Evolutionary conservation across 495 filamentous ascomycete species (phyloP), one percentile per base, ranked within the genome.

Genomic region (Choiromyces venosus): DNA sequence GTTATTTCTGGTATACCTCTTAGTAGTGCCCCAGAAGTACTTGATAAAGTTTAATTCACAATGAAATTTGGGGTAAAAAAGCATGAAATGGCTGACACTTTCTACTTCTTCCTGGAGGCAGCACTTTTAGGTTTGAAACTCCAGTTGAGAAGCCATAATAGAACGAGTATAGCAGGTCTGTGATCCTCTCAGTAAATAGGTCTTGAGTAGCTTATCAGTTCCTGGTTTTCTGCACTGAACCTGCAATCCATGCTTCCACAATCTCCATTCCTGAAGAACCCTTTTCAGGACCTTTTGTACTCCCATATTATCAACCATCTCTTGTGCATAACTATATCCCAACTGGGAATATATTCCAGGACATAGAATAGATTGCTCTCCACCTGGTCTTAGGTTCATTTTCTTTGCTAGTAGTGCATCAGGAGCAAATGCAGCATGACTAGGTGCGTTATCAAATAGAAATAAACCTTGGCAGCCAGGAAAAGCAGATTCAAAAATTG

Each of bases 11-110:
- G 52, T 40, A 35, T 71, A 71, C 21, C 5, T 19, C 44, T 71
- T 71, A 2, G 36, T 37, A 35, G 46, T 29, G 29, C 33, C 14
- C 69, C 35, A 71, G 19, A n/a, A 71, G 19, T 35, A 16, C 14
- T 71, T 37, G 38, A 71, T 71, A 35, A 64, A 71, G 18, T 71
- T 71, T 18, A 71, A 65, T 37, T 71, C 52, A 19, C 69, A 65
- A 65, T 71, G 69, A 33, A 71, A 71, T 25, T 71, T 71, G 0
- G 69, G 69, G 25, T 71, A 71, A 65, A 71, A 65, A 2, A 70
- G 29, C 3, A 19, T n/a, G n/a, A n/a, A n/a, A n/a, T n/a, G n/a
- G n/a, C n/a, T n/a, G n/a, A n/a, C n/a, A n/a, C n/a, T n/a, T n/a
- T n/a, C n/a, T n/a, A n/a, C n/a, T n/a, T n/a, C 68, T 37, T 70